These are phyloP conservation scores for Pythium utonaiense DNA, from an alignment of 352 stramenopile genomes.

Conservation along the genomic window DNA sequence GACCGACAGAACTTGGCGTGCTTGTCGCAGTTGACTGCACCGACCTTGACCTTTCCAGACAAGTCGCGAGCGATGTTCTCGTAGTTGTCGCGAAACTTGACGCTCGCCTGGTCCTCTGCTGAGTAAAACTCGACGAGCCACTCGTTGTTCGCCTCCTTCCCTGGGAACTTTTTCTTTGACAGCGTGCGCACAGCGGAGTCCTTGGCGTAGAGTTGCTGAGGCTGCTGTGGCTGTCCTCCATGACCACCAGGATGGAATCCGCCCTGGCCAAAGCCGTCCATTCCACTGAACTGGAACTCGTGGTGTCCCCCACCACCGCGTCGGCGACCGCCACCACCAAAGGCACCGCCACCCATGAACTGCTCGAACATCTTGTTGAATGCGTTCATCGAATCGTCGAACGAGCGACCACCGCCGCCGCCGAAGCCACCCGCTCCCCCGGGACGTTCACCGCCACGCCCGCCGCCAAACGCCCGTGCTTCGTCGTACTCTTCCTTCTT, in stretches of 20 bases:
- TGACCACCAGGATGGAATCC: conserved; percentile 23
- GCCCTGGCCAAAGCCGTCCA: conserved; percentile 72
- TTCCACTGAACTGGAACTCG: conserved; percentile 79
- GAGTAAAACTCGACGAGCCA: conserved; percentile 85
- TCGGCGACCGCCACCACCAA: conserved; percentile 29
- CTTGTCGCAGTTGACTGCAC: conserved; percentile 77
- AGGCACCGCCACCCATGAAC: conserved; percentile 57
- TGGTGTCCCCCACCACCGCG: conserved; percentile 39
- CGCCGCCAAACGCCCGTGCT: conserved; percentile 39
- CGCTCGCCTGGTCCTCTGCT: conserved; percentile 38
- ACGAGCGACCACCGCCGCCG: conserved; percentile 27
- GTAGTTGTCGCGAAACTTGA: conserved; percentile 60
- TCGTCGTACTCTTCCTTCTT: conserved; percentile 91
- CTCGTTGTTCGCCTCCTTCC: conserved; percentile 64
- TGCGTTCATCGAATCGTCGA: conserved; percentile 60
- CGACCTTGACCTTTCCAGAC: conserved; percentile 65
- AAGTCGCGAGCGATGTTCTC: conserved; percentile 70
- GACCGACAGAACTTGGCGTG: conserved; percentile 48
- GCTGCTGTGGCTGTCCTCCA: conserved; percentile 18
- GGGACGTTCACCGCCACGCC: conserved; percentile 18
- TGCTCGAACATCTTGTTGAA: conserved; percentile 89
- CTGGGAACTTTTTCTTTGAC: conserved; percentile 74
- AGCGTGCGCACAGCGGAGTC: conserved; percentile 56
- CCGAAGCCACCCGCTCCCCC: conserved; percentile 29
- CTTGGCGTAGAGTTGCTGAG: conserved; percentile 51